Evolutionary conservation across 331 rosid genomes (phyloP).

Genomic region (Saraca asoca): DNA sequence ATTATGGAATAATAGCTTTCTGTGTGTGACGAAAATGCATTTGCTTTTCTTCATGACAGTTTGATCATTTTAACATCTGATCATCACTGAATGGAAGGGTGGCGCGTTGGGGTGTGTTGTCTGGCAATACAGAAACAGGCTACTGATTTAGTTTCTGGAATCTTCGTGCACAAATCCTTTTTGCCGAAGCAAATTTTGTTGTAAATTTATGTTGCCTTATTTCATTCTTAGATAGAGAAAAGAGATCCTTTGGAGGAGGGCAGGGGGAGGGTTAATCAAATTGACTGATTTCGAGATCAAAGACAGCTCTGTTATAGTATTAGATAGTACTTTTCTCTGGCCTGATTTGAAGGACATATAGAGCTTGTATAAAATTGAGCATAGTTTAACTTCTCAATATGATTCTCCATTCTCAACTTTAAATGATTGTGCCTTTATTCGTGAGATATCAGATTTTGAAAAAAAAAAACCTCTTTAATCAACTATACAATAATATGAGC

Average conservation of each 20-base stretch:
- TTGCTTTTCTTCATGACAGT: constrained; percentile 43
- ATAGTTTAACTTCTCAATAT: constrained; percentile 28
- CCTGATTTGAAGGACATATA: constrained; percentile 23
- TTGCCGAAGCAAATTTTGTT: constrained; percentile 49
- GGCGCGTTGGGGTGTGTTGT: constrained; percentile 25
- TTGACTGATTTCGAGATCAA: constrained; percentile 24
- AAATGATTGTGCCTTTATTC: no score
- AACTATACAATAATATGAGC: background rate
- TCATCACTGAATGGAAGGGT: constrained; percentile 40
- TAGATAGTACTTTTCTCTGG: constrained; percentile 6
- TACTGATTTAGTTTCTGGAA: constrained; percentile 40
- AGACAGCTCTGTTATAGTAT: constrained; percentile 25
- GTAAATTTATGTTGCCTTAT: constrained; percentile 49
- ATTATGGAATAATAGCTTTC: constrained; percentile 12
- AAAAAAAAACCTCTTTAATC: background rate
- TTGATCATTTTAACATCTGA: constrained; percentile 35
- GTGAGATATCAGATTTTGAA: no score
- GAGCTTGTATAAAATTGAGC: constrained; percentile 30
- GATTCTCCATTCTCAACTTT: background rate
- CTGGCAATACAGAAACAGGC: constrained; percentile 44
- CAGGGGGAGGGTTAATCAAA: constrained; percentile 4
- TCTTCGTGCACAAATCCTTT: constrained; percentile 52
- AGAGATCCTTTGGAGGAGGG: background rate
- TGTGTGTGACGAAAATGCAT: constrained; percentile 9
- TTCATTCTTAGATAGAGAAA: constrained; percentile 29